Percentiles rank a stretch among this genome's conserved stretches.
Conservation (phyloP, 2,329 filamentous ascomycete genomes). For the Pestalotiopsis sp. region DNA sequence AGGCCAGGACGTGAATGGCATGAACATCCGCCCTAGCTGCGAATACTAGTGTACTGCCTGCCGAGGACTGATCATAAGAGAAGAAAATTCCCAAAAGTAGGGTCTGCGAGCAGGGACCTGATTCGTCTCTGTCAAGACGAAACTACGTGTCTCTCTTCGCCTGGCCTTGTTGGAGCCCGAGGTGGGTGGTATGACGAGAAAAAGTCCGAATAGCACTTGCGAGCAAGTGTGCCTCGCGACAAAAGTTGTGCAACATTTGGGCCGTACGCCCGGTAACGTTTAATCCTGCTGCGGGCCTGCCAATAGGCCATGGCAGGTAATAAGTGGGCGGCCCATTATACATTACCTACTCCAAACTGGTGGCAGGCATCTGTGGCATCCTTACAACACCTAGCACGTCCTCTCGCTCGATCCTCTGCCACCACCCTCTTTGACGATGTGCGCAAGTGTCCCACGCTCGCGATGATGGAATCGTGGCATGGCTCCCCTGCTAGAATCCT, state of each 20-base stretch:
- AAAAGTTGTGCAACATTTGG: constrained; percentile 3
- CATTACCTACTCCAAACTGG: background rate
- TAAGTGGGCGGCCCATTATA: background rate
- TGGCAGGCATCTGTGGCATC: background rate
- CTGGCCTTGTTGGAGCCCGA: background rate
- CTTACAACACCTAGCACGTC: background rate
- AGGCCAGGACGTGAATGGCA: background rate
- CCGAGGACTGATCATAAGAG: background rate
- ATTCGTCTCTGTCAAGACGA: background rate
- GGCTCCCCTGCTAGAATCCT: constrained; percentile 20
- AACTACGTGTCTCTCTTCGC: background rate
- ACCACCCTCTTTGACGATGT: constrained; percentile 4
- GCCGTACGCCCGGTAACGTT: constrained; percentile 2
- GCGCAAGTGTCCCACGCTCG: background rate
- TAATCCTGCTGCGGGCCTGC: background rate
- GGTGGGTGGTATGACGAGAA: background rate
- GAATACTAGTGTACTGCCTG: background rate
- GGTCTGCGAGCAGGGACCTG: background rate
- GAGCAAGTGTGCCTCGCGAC: constrained; percentile 1
- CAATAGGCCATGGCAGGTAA: background rate
- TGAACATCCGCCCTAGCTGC: background rate
- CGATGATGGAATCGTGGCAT: constrained; percentile 22
- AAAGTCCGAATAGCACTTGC: background rate
- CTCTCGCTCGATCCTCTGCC: background rate
- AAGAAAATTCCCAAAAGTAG: background rate